Evolutionary conservation across 371 early-diverging fungal genomes (phyloP).

Genomic region (Syncephalis fuscata): DNA sequence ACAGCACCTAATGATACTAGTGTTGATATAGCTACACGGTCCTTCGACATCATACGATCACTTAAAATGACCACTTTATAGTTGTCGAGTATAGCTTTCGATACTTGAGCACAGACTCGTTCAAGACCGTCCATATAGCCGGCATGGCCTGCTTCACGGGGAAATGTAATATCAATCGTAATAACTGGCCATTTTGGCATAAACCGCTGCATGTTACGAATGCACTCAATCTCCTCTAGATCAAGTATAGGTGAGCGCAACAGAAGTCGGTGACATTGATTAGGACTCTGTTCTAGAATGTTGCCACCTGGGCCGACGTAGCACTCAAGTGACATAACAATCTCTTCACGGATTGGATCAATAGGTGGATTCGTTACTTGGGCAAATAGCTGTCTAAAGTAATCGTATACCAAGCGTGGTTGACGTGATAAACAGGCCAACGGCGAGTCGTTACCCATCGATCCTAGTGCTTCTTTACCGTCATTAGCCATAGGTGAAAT

Average conservation of each 20-base stretch:
- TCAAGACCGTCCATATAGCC: constrained; percentile 67
- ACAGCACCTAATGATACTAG: constrained; percentile 87
- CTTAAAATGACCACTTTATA: constrained; percentile 69
- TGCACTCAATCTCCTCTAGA: constrained; percentile 57
- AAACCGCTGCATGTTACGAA: constrained; percentile 40
- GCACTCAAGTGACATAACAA: constrained; percentile 92
- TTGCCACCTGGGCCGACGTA: constrained; percentile 92
- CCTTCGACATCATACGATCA: constrained; percentile 45
- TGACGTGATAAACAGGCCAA: constrained; percentile 81
- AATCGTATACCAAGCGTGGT: constrained; percentile 84
- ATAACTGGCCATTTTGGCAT: constrained; percentile 61
- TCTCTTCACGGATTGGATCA: constrained; percentile 94
- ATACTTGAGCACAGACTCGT: constrained; percentile 69
- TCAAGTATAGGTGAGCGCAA: constrained; percentile 78
- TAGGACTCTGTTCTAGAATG: constrained; percentile 61
- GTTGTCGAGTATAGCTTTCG: constrained; percentile 59
- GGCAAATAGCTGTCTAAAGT: constrained; percentile 92
- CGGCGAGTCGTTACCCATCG: constrained; percentile 94
- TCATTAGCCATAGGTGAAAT: constrained; percentile 70
- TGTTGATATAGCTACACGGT: constrained; percentile 73
- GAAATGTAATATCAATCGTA: constrained; percentile 78
- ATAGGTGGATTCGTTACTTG: constrained; percentile 97
- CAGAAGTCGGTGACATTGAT: constrained; percentile 59
- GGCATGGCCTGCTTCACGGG: constrained; percentile 45
- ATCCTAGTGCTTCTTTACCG: constrained; percentile 92